These are phyloP conservation scores for Salix koriyanagi DNA, from an alignment of 345 rosid species.

Conservation along the genomic window DNA sequence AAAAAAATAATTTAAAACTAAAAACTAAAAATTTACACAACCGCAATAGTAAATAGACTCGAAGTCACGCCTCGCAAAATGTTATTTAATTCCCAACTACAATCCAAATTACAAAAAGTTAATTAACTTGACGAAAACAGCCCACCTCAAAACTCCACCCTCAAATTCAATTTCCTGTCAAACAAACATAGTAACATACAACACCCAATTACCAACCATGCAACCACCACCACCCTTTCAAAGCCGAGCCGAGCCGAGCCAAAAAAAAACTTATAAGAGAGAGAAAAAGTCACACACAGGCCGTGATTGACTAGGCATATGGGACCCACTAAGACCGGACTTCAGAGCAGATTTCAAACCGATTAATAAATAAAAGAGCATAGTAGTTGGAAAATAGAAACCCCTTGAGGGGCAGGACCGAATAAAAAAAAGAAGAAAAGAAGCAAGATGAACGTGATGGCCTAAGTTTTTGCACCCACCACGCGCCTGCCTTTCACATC, in stretches of 20 bases:
- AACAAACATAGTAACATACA: background rate
- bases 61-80: background rate
- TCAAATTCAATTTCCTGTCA: conserved; percentile 3
- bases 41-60: no score
- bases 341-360: conserved; percentile 22
- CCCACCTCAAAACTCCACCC: background rate
- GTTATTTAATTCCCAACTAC: background rate
- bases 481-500: conserved; percentile 45
- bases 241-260: conserved; percentile 27
- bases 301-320: conserved; percentile 35
- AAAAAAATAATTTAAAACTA: no score
- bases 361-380: background rate
- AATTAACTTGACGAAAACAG: background rate
- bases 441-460: conserved; percentile 49
- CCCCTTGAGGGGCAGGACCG: background rate
- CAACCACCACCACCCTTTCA: background rate
- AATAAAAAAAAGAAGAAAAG: background rate
- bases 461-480: conserved; percentile 21
- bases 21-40: no score
- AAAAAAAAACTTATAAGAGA: background rate
- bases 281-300: background rate
- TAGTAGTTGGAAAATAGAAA: conserved; percentile 13
- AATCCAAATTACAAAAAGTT: background rate
- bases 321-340: conserved; percentile 39
- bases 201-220: background rate